A percentile compares a stretch with the other conserved stretches of the same genome.
These are phyloP conservation scores for Pelargonium cotyledonis DNA, from an alignment of 441 rosid species.

Conservation along the genomic window DNA sequence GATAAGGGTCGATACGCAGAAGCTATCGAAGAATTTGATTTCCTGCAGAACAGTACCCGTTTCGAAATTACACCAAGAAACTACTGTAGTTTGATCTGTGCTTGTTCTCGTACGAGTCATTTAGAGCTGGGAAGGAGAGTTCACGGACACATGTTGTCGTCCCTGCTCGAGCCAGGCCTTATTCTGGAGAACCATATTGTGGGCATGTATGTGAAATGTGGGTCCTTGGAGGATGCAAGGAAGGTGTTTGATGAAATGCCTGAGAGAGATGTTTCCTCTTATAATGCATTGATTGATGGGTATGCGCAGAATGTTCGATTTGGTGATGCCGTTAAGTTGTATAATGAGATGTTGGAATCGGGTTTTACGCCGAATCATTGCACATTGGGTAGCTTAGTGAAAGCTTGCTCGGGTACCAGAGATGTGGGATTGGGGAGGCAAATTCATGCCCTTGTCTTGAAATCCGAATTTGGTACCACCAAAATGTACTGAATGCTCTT, in stretches of 20 bases:
- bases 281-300: slow-evolving; percentile 50
- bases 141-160: slow-evolving; percentile 33
- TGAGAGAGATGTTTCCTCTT: slow-evolving; percentile 40
- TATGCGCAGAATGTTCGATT: slow-evolving; percentile 42
- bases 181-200: slow-evolving; percentile 47
- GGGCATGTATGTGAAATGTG: slow-evolving; percentile 54
- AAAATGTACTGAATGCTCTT: slow-evolving; percentile 52
- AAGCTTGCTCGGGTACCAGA: slow-evolving; percentile 37
- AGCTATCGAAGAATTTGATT: slow-evolving; percentile 45
- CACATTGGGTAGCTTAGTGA: slow-evolving; percentile 47
- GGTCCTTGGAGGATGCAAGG: slow-evolving; percentile 43
- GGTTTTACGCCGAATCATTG: slow-evolving; percentile 40
- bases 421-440: slow-evolving; percentile 39
- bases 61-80: slow-evolving; percentile 26
- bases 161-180: slow-evolving; percentile 30
- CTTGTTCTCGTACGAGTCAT: slow-evolving; percentile 39
- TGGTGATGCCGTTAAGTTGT: slow-evolving; percentile 33
- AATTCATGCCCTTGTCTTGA: slow-evolving; percentile 47
- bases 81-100: slow-evolving; percentile 34
- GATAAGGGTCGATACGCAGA: slow-evolving; percentile 30
- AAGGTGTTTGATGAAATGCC: slow-evolving; percentile 48
- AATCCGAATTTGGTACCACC: slow-evolving; percentile 34
- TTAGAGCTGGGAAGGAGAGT: slow-evolving; percentile 38
- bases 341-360: slow-evolving; percentile 34
- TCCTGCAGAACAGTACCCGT: slow-evolving; percentile 22